Percentiles rank a stretch among this genome's conserved stretches.
phyloP scores from a whole-genome alignment of 2,329 filamentous ascomycete species.

The Hymenoscyphus infarciens region DNA sequence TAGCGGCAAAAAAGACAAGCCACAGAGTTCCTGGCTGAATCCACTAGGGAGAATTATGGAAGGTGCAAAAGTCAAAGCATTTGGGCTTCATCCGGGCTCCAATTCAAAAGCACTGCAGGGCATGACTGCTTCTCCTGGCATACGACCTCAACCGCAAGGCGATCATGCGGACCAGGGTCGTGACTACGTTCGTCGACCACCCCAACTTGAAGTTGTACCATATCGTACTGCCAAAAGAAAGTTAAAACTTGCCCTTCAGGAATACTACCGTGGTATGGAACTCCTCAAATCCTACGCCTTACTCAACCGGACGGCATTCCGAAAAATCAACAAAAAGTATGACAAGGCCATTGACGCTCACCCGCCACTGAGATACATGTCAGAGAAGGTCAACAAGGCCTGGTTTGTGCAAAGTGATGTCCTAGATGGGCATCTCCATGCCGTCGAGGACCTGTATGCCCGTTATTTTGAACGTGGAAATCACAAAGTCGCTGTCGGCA shows the following conservation, averaged over 20 bases:
- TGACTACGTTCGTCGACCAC: conserved; percentile 48
- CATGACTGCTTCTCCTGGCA: conserved; percentile 42
- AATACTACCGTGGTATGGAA: conserved; percentile 90
- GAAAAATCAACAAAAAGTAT: conserved; percentile 98
- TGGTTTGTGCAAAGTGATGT: conserved; percentile 90
- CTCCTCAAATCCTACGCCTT: conserved; percentile 87
- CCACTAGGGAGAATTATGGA: conserved; percentile 41
- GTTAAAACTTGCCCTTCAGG: conserved; percentile 84
- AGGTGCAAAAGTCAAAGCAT: conserved; percentile 47
- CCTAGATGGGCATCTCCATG: conserved; percentile 73
- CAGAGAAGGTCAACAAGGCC: conserved; percentile 83
- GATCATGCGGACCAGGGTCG: conserved; percentile 35
- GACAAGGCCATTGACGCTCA: conserved; percentile 84
- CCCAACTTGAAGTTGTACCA: conserved; percentile 60
- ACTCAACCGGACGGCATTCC: conserved; percentile 87
- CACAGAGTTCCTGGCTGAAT: conserved; percentile 45
- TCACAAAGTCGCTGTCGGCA: conserved; percentile 84
- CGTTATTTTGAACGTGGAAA: conserved; percentile 93
- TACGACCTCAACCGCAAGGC: conserved; percentile 29
- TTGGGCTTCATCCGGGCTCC: conserved; percentile 46
- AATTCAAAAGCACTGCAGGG: conserved; percentile 57
- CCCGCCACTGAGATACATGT: conserved; percentile 77
- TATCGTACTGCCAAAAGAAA: conserved; percentile 88
- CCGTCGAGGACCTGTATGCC: conserved; percentile 87
- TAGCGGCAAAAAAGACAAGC: conserved; percentile 21